Conservation (phyloP, 495 filamentous ascomycete genomes). For the Penicillium silybi region DNA sequence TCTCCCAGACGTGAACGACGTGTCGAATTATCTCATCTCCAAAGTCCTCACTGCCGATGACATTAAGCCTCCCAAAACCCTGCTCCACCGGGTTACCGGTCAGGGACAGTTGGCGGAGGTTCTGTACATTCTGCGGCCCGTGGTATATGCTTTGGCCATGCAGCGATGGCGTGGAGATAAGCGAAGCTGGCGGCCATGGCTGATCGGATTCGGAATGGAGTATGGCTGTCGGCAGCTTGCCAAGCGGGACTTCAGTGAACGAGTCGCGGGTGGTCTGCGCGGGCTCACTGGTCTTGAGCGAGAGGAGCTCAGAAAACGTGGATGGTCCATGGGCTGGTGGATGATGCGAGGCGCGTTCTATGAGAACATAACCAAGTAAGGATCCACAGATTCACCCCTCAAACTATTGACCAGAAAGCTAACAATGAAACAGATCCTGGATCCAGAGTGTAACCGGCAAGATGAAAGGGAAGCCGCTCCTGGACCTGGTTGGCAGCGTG, state of each 20-base stretch:
- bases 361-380: constrained; percentile 81
- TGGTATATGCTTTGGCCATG: constrained; percentile 84
- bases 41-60: constrained; percentile 94
- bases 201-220: constrained; percentile 82
- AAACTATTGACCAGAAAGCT: constrained; percentile 16
- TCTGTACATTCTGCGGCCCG: constrained; percentile 85
- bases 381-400: background rate
- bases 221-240: constrained; percentile 79
- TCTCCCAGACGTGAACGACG: constrained; percentile 72
- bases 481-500: constrained; percentile 75
- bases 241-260: constrained; percentile 66
- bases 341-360: constrained; percentile 92
- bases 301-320: constrained; percentile 79
- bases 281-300: constrained; percentile 78
- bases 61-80: constrained; percentile 80
- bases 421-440: constrained; percentile 47
- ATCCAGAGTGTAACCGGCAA: constrained; percentile 58
- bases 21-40: constrained; percentile 80
- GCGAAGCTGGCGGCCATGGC: constrained; percentile 80
- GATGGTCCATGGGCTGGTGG: constrained; percentile 94
- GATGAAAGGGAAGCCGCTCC: constrained; percentile 69
- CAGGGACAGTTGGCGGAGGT: constrained; percentile 78
- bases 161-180: constrained; percentile 60
- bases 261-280: constrained; percentile 60
- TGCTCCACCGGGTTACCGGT: constrained; percentile 67